phyloP scores from a whole-genome alignment of 441 rosid species.

The Erysimum cheiri region DNA sequence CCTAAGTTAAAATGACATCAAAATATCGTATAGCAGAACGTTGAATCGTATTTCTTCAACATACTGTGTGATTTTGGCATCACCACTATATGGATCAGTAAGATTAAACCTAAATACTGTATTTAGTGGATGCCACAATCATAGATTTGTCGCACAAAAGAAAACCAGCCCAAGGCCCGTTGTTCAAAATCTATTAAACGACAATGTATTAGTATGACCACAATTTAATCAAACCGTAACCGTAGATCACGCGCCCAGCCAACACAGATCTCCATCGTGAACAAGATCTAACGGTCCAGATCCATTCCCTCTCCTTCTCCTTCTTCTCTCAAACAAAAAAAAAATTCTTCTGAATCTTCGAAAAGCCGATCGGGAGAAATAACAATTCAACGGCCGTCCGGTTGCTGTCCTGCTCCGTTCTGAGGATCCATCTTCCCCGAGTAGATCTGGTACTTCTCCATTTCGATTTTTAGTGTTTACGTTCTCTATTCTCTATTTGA shows the following conservation, averaged over 20 bases:
- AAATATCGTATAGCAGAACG: not conserved
- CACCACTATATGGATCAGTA: too few relatives aligned
- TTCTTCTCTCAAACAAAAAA: conserved; percentile 1
- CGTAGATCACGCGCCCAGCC: conserved; percentile 31
- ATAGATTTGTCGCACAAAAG: not conserved
- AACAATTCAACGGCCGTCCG: conserved; percentile 53
- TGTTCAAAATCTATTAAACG: not conserved
- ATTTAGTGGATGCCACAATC: not conserved
- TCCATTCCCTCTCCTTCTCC: conserved; percentile 29
- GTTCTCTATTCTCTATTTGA: not conserved
- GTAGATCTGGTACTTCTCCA: conserved; percentile 59
- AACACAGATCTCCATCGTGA: conserved; percentile 13
- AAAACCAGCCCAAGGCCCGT: conserved; percentile 16
- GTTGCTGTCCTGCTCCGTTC: conserved; percentile 51
- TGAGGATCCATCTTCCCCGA: conserved; percentile 46
- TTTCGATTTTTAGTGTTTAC: conserved; percentile 6
- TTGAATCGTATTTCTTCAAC: not conserved
- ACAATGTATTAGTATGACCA: not conserved
- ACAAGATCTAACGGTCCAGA: conserved; percentile 54
- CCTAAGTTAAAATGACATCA: not conserved
- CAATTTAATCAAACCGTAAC: conserved; percentile 28
- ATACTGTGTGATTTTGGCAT: too few relatives aligned
- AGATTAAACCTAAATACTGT: not conserved
- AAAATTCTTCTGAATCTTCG: conserved; percentile 15
- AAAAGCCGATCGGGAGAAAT: conserved; percentile 22